Percentiles rank a stretch among this genome's conserved stretches.
phyloP scores from a whole-genome alignment of 176 grass and related monocot genomes.

The Echinochloa phyllopogon region DNA sequence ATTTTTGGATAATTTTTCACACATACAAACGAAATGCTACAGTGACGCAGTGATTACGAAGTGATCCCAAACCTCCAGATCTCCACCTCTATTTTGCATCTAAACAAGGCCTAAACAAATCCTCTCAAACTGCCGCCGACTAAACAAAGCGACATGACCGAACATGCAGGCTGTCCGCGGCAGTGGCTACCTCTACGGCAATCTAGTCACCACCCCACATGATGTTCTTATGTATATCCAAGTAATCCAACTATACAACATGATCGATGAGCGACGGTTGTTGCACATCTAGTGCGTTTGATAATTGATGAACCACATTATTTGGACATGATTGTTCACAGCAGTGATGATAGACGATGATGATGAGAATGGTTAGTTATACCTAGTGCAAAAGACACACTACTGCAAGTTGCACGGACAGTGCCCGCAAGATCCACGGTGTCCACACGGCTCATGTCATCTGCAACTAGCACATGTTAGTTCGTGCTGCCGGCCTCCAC shows the following conservation, averaged over 20 bases:
- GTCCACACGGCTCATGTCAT: constrained; percentile 17
- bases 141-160: too few species aligned
- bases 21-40: too few species aligned
- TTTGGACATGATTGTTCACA: neutral
- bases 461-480: constrained; percentile 28
- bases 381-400: neutral
- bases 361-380: constrained; percentile 16
- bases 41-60: too few species aligned
- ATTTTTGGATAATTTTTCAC: too few species aligned
- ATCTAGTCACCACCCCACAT: too few species aligned
- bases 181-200: too few species aligned
- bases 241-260: neutral
- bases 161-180: too few species aligned
- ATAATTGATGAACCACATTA: neutral
- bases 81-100: too few species aligned
- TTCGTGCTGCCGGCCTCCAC: neutral
- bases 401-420: constrained; percentile 28
- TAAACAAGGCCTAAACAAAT: too few species aligned
- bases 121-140: too few species aligned
- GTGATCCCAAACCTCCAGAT: too few species aligned
- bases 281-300: neutral
- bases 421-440: constrained; percentile 6
- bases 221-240: too few species aligned
- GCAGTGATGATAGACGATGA: neutral
- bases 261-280: neutral